phyloP scores from a whole-genome alignment of 164 flowering plant species.

The Chloranthus sessilifolius region DNA sequence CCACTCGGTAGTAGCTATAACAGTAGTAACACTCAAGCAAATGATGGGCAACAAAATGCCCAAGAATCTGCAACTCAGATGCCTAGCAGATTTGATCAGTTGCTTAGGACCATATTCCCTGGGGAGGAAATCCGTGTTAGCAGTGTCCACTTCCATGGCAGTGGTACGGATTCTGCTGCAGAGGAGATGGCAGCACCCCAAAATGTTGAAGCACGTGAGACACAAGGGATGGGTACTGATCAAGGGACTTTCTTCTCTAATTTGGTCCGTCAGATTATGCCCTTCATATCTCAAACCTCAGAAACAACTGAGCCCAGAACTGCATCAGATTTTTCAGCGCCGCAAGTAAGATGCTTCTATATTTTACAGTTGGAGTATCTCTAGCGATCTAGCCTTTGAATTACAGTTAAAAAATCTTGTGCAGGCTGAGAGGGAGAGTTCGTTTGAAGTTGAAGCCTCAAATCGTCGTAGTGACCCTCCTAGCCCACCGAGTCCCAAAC shows the following conservation, averaged over 20 bases:
- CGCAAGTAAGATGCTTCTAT: slow-evolving; percentile 14
- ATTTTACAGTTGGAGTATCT: no score
- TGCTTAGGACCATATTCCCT: slow-evolving; percentile 29
- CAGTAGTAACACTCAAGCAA: slow-evolving; percentile 15
- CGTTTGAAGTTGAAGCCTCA: slow-evolving; percentile 20
- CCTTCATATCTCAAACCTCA: slow-evolving; percentile 33
- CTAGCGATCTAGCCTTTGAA: background rate
- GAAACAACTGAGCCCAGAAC: slow-evolving; percentile 14
- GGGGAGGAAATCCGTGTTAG: slow-evolving; percentile 21
- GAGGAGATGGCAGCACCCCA: slow-evolving; percentile 16
- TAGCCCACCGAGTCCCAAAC: slow-evolving; percentile 42
- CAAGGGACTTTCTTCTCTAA: slow-evolving; percentile 50
- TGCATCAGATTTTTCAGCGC: slow-evolving; percentile 18
- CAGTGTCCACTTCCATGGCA: slow-evolving; percentile 15
- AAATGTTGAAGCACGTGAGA: slow-evolving; percentile 21
- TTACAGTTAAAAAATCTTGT: slow-evolving; percentile 1
- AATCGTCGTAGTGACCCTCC: slow-evolving; percentile 24
- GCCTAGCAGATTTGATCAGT: slow-evolving; percentile 30
- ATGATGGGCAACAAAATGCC: slow-evolving; percentile 17
- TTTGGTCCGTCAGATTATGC: slow-evolving; percentile 52
- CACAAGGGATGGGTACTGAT: slow-evolving; percentile 22
- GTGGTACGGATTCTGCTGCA: slow-evolving; percentile 9
- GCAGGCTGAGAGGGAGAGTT: slow-evolving; percentile 27
- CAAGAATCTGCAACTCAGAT: slow-evolving; percentile 18
- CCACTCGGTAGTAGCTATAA: slow-evolving; percentile 10